Evolutionary conservation across 2,329 filamentous ascomycete genomes (phyloP).

Genomic region (Colletotrichum horii): DNA sequence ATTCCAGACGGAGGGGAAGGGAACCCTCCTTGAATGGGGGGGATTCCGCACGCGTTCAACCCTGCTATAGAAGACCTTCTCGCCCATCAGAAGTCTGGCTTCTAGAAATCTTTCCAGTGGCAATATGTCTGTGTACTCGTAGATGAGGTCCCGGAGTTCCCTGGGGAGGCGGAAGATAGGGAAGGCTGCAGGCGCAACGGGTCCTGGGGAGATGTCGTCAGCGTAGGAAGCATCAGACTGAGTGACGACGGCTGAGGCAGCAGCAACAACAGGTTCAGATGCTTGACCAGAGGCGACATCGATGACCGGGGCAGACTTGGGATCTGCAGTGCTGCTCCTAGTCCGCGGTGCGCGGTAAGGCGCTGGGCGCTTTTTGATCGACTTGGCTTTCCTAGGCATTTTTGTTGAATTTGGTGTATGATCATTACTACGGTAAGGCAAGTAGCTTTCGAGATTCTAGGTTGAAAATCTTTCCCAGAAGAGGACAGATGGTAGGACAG

Average conservation of each 20-base stretch:
- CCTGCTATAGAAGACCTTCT: neutral
- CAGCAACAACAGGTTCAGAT: fast-evolving
- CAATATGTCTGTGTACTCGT: neutral
- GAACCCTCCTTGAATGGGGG: neutral
- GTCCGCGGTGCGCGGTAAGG: neutral
- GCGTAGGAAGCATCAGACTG: neutral
- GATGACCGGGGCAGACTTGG: neutral
- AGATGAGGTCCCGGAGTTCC: neutral
- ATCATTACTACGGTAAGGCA: neutral
- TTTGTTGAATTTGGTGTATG: neutral
- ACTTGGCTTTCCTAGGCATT: neutral
- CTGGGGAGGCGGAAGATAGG: neutral
- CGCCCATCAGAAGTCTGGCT: neutral
- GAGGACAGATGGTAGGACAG: neutral
- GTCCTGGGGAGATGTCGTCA: neutral
- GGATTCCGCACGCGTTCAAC: too few species aligned
- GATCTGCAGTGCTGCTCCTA: neutral
- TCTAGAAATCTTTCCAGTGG: fast-evolving
- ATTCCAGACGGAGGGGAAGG: neutral
- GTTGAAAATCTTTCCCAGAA: fast-evolving
- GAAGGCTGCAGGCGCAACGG: neutral
- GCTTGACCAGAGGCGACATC: neutral
- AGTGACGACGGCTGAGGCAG: fast-evolving
- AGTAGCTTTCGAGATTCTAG: neutral
- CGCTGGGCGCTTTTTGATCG: neutral